A percentile compares a stretch with the other conserved stretches of the same genome.
phyloP scores from a whole-genome alignment of 2,329 filamentous ascomycete species.

The Calycina herbarum region DNA sequence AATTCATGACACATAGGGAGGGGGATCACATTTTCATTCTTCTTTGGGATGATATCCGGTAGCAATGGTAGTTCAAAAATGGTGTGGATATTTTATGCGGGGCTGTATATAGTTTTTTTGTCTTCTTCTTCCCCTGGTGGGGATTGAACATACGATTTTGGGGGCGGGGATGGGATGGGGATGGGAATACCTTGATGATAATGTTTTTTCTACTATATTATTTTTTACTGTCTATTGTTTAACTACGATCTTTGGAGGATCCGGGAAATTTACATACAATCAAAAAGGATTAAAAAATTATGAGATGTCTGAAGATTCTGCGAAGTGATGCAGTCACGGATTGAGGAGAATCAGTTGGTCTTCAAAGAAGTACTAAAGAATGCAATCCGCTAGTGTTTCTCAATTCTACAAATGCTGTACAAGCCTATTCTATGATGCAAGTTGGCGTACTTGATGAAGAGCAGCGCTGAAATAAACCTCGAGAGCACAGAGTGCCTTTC shows the following conservation, averaged over 20 bases:
- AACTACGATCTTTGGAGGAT: neutral
- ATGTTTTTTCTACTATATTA: neutral
- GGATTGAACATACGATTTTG: conserved; percentile 2
- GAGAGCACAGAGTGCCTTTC: neutral
- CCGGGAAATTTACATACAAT: neutral
- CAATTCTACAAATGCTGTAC: neutral
- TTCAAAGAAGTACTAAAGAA: too few relatives aligned
- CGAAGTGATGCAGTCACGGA: too few relatives aligned
- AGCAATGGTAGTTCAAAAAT: conserved; percentile 1
- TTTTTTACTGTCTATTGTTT: neutral
- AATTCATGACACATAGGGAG: neutral
- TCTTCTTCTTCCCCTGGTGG: neutral
- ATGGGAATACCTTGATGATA: neutral
- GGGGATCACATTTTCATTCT: neutral
- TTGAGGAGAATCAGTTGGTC: too few relatives aligned
- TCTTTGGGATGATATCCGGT: neutral
- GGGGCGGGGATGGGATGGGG: neutral
- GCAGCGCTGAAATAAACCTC: neutral
- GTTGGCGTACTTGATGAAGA: neutral
- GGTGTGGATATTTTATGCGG: neutral
- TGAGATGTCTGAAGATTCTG: neutral
- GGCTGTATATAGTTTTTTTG: neutral
- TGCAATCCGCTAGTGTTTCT: neutral
- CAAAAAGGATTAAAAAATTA: neutral
- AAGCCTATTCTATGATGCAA: neutral